Evolutionary conservation across 1,139 yeast genomes (phyloP).

Genomic region (Zygotorulaspora mrakii): DNA sequence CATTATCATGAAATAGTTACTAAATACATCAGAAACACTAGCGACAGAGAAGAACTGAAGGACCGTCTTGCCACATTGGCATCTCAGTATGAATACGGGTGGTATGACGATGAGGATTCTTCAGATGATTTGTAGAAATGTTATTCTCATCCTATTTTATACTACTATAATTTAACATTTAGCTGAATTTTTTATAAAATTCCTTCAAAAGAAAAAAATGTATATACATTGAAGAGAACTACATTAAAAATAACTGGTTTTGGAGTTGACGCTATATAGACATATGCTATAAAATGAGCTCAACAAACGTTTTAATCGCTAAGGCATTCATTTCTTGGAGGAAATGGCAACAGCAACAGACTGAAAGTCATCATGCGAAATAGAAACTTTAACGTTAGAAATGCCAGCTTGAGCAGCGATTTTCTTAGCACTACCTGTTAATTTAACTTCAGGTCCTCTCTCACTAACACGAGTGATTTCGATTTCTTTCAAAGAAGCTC

Average conservation of each 20-base stretch:
- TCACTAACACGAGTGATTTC: constrained; percentile 79
- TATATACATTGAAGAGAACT: no score
- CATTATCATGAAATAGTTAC: constrained; percentile 48
- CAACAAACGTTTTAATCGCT: no score
- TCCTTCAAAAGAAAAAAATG: no score
- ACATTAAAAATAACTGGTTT: no score
- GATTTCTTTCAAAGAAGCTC: constrained; percentile 87
- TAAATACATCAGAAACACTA: constrained; percentile 47
- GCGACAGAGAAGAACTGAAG: constrained; percentile 59
- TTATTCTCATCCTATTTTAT: no score
- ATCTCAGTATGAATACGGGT: constrained; percentile 56
- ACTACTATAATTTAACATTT: no score
- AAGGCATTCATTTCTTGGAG: constrained; percentile 13
- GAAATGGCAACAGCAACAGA: constrained; percentile 96
- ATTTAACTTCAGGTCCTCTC: constrained; percentile 78
- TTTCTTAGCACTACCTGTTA: constrained; percentile 69
- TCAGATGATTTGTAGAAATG: constrained; percentile 29
- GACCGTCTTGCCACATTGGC: constrained; percentile 52
- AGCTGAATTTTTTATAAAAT: no score
- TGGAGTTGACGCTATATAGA: no score
- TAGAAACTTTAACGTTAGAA: constrained; percentile 72
- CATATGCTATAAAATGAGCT: no score
- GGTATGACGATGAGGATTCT: constrained; percentile 44
- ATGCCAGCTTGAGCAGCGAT: constrained; percentile 74
- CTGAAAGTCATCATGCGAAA: constrained; percentile 94